These are phyloP conservation scores for Mucor circinelloides DNA, from an alignment of 371 early-diverging fungal species.

Conservation along the genomic window DNA sequence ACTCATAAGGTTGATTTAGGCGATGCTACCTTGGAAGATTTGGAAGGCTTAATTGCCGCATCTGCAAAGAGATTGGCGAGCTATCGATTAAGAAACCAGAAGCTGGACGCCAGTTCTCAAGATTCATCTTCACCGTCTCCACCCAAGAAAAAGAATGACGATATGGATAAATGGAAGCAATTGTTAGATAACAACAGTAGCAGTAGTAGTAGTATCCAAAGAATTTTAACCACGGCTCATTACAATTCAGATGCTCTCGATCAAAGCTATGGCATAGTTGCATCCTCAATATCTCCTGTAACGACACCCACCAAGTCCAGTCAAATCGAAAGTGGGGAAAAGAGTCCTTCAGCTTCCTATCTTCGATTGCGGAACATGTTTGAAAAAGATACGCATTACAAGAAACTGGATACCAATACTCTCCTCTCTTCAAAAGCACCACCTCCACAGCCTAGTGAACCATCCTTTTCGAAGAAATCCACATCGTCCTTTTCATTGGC, in stretches of 20 bases:
- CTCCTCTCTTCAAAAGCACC: constrained; percentile 17
- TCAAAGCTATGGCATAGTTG: neutral
- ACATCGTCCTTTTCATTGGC: constrained; percentile 10
- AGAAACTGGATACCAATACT: neutral
- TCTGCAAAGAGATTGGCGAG: constrained; percentile 48
- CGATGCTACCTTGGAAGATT: constrained; percentile 46
- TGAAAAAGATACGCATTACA: constrained; percentile 11
- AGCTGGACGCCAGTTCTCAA: neutral
- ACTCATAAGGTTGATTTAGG: constrained; percentile 30
- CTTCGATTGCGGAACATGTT: constrained; percentile 23
- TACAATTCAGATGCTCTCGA: neutral
- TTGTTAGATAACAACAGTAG: neutral
- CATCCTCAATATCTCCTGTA: neutral
- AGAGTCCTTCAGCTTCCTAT: constrained; percentile 26
- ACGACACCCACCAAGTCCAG: neutral
- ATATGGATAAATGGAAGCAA: constrained; percentile 21
- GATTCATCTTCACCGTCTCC: neutral
- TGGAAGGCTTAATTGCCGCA: constrained; percentile 51
- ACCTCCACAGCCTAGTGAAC: neutral
- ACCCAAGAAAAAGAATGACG: constrained; percentile 4
- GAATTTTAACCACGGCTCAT: neutral
- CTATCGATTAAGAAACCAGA: constrained; percentile 33
- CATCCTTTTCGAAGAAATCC: neutral
- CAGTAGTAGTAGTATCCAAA: neutral
- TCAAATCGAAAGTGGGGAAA: constrained; percentile 3